phyloP scores from a whole-genome alignment of 1,284 basidiomycete species.

The Tilletia walkeri region DNA sequence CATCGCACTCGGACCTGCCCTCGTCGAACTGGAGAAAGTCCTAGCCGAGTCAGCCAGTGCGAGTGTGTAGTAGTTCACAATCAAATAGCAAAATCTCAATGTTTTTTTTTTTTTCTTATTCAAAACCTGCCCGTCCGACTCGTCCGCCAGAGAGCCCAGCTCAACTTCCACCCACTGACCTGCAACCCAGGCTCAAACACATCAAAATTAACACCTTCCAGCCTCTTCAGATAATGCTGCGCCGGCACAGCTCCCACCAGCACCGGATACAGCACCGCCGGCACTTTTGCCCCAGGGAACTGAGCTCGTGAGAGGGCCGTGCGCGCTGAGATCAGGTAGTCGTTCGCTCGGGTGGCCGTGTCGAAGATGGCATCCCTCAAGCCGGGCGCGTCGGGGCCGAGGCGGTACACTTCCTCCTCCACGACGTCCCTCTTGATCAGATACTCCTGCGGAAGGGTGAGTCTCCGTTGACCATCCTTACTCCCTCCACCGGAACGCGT shows the following conservation, averaged over 20 bases:
- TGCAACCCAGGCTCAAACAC: slow-evolving; percentile 72
- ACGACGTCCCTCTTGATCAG: slow-evolving; percentile 74
- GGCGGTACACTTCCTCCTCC: slow-evolving; percentile 81
- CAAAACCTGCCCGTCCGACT: slow-evolving; percentile 53
- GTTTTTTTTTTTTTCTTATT: not conserved
- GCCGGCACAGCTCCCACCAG: slow-evolving; percentile 78
- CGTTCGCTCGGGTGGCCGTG: slow-evolving; percentile 84
- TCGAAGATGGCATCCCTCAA: slow-evolving; percentile 75
- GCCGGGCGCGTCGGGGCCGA: slow-evolving; percentile 66
- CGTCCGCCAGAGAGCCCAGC: slow-evolving; percentile 78
- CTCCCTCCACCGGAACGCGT: not conserved
- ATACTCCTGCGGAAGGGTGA: slow-evolving; percentile 81
- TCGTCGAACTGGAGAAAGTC: not conserved
- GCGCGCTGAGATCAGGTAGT: slow-evolving; percentile 80
- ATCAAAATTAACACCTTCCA: slow-evolving; percentile 79
- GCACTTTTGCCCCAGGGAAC: slow-evolving; percentile 61
- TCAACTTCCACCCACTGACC: slow-evolving; percentile 76
- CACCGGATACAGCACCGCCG: slow-evolving; percentile 68
- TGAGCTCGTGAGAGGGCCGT: slow-evolving; percentile 63
- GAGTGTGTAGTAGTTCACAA: too few species aligned
- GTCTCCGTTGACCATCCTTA: slow-evolving; percentile 32
- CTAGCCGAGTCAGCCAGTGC: not conserved
- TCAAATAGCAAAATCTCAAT: not conserved
- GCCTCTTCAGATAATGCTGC: slow-evolving; percentile 68
- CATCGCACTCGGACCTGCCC: slow-evolving; percentile 7